A percentile compares a stretch with the other conserved stretches of the same genome.
Evolutionary conservation across 2,329 filamentous ascomycete species (phyloP).

Genomic region (Alternaria sp.): DNA sequence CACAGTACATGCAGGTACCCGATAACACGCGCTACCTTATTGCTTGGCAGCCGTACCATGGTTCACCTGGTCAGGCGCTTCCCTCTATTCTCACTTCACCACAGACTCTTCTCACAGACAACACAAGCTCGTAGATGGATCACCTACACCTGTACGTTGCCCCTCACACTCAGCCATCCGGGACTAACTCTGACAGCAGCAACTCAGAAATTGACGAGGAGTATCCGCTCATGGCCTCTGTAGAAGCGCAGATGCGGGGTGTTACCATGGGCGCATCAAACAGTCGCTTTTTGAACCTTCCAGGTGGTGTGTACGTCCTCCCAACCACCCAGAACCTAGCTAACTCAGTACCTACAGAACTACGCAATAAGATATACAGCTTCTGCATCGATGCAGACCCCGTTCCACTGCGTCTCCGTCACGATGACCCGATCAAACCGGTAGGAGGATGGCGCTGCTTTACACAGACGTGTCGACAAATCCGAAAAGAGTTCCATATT

Average conservation of each 20-base stretch:
- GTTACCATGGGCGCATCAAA: background rate
- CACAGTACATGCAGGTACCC: background rate
- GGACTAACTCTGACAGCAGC: background rate
- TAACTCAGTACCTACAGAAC: background rate
- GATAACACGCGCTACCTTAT: background rate
- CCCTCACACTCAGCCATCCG: too few relatives aligned
- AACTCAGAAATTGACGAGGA: background rate
- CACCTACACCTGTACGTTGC: background rate
- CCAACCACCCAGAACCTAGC: background rate
- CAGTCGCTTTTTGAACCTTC: background rate
- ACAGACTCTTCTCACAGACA: background rate
- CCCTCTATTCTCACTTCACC: background rate
- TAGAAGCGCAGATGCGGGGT: background rate
- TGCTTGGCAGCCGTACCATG: background rate
- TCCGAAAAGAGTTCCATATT: conserved; percentile 21
- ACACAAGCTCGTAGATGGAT: background rate
- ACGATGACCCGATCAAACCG: background rate
- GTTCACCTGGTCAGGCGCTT: background rate
- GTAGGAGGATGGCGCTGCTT: background rate
- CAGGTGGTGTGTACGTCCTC: background rate
- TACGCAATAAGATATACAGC: background rate
- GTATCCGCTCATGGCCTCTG: background rate
- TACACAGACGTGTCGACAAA: conserved; percentile 11
- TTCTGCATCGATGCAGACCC: background rate
- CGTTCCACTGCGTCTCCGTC: background rate